Conservation (phyloP, 2,329 filamentous ascomycete species). For the Amauroascus verrucosus region DNA sequence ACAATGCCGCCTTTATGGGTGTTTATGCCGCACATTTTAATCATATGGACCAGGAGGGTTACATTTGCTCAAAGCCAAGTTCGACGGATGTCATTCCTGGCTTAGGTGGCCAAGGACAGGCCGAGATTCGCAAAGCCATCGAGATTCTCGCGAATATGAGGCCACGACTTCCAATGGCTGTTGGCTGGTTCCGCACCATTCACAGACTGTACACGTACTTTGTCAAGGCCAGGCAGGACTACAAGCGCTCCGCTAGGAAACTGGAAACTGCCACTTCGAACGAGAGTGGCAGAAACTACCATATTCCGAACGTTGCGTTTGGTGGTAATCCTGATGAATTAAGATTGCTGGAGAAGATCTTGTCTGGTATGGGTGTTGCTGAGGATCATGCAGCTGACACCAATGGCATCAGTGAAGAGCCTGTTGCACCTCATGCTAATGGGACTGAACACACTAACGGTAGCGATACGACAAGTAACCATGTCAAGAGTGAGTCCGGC, state of each 20-base stretch:
- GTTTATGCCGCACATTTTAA: conserved; percentile 47
- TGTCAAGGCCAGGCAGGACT: conserved; percentile 31
- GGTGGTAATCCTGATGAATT: conserved; percentile 14
- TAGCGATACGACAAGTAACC: conserved; percentile 32
- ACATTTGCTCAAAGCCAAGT: conserved; percentile 31
- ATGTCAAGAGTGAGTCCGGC: conserved; percentile 33
- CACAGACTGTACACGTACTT: conserved; percentile 36
- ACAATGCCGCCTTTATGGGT: conserved; percentile 43
- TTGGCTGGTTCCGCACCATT: conserved; percentile 36
- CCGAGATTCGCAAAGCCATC: conserved; percentile 29
- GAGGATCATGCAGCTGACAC: conserved; percentile 32
- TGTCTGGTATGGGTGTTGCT: conserved; percentile 31
- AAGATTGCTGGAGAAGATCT: conserved; percentile 34
- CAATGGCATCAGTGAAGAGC: conserved; percentile 27
- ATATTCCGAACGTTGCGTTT: not conserved
- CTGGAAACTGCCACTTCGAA: conserved; percentile 17
- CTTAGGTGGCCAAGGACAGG: conserved; percentile 23
- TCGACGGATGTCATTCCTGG: conserved; percentile 18
- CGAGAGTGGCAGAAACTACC: conserved; percentile 10
- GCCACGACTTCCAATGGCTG: conserved; percentile 32
- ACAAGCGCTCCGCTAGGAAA: conserved; percentile 28
- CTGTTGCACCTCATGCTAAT: conserved; percentile 18
- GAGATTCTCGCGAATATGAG: conserved; percentile 35
- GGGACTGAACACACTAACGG: conserved; percentile 25
- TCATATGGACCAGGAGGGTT: conserved; percentile 45